A percentile compares a stretch with the other conserved stretches of the same genome.
Evolutionary conservation across 768 basidiomycete genomes (phyloP).

Genomic region (Cyclocybe aegerita): DNA sequence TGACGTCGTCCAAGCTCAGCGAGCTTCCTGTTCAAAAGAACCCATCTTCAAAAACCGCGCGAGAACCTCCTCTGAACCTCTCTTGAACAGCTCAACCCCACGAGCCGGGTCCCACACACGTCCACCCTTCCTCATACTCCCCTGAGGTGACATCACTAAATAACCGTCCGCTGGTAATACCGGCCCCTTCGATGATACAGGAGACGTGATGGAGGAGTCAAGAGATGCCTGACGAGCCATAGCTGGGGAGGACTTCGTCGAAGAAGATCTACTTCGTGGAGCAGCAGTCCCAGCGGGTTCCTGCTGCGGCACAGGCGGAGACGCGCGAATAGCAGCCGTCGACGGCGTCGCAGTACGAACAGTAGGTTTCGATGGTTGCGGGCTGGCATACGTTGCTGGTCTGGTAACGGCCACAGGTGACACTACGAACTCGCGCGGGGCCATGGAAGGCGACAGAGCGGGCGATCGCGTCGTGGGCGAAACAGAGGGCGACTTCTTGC

Average conservation of each 20-base stretch:
- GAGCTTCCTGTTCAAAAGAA: constrained; percentile 59
- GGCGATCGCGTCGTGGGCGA: constrained; percentile 24
- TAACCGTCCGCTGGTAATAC: constrained; percentile 46
- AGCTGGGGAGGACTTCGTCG: constrained; percentile 18
- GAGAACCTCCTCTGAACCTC: constrained; percentile 84
- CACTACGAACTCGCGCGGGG: constrained; percentile 23
- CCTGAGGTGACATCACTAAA: constrained; percentile 21
- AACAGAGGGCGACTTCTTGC: constrained; percentile 16
- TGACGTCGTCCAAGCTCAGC: constrained; percentile 11
- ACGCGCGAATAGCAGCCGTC: constrained; percentile 8
- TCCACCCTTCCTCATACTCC: constrained; percentile 39
- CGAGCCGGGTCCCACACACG: constrained; percentile 87
- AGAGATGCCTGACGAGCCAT: constrained; percentile 45
- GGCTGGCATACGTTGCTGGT: neutral
- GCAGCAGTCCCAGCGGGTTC: neutral
- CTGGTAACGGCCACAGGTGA: constrained; percentile 8
- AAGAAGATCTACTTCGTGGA: constrained; percentile 7
- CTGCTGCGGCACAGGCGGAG: constrained; percentile 7
- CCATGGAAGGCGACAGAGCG: constrained; percentile 11
- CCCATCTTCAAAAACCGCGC: constrained; percentile 81
- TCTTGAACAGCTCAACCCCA: constrained; percentile 83
- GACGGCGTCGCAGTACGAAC: constrained; percentile 14
- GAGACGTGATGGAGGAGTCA: constrained; percentile 50
- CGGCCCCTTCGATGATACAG: constrained; percentile 54
- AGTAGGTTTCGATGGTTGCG: constrained; percentile 10